A percentile compares a stretch with the other conserved stretches of the same genome.
Conservation (phyloP, 495 filamentous ascomycete genomes). For the Podospora pseudocomata region DNA sequence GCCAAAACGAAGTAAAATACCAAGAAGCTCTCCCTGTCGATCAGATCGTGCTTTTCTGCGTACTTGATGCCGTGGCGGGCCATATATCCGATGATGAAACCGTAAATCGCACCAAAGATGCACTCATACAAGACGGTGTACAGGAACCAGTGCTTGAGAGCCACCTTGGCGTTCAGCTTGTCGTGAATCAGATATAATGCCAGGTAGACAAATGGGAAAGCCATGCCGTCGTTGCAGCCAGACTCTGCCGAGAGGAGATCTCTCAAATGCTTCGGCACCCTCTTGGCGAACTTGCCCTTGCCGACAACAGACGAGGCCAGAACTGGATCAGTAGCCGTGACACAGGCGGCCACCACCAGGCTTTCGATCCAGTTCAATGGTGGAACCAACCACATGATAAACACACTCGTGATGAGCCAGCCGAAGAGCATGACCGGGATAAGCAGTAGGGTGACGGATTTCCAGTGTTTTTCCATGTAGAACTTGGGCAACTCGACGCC, state of each 20-base stretch:
- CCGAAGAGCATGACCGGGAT: slow-evolving; percentile 97
- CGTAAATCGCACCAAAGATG: slow-evolving; percentile 85
- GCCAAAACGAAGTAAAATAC: slow-evolving; percentile 98
- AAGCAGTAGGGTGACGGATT: slow-evolving; percentile 81
- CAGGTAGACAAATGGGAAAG: slow-evolving; percentile 97
- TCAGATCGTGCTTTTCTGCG: slow-evolving; percentile 79
- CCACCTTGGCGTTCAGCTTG: slow-evolving; percentile 59
- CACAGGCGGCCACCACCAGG: slow-evolving; percentile 82
- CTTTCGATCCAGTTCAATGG: slow-evolving; percentile 83
- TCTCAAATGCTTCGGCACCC: slow-evolving; percentile 94
- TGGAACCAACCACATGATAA: slow-evolving; percentile 93
- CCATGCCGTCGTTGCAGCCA: slow-evolving; percentile 99
- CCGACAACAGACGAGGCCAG: slow-evolving; percentile 97
- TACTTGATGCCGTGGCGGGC: slow-evolving; percentile 87
- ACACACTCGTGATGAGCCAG: slow-evolving; percentile 91
- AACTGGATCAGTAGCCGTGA: slow-evolving; percentile 97
- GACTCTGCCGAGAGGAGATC: slow-evolving; percentile 96
- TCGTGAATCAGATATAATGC: slow-evolving; percentile 84
- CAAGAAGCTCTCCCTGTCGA: slow-evolving; percentile 94
- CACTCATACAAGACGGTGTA: slow-evolving; percentile 94
- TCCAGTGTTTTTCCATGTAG: slow-evolving; percentile 99
- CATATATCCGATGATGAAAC: slow-evolving; percentile 81
- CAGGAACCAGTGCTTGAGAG: slow-evolving; percentile 85
- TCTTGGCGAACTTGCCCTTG: slow-evolving; percentile 96
- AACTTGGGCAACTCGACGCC: slow-evolving; percentile 96